Conservation (phyloP, 225 moss, liverwort and hornwort species). For the Marchantia polymorpha region DNA sequence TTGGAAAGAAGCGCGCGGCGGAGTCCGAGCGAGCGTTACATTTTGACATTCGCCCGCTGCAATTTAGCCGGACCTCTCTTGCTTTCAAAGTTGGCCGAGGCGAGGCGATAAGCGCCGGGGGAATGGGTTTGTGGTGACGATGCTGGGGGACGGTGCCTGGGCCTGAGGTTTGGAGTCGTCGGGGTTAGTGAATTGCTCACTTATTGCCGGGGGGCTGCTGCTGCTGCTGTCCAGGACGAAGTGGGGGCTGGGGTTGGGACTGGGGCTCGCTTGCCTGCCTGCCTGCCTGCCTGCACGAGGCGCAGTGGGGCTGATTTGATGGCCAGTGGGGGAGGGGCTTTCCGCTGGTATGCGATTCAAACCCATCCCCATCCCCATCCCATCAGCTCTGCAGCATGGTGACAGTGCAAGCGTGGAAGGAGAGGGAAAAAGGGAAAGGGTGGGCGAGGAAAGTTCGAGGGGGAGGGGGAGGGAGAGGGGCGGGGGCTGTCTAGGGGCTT, state of each 20-base stretch:
- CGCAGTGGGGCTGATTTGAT: background rate
- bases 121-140: background rate
- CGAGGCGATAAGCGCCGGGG: background rate
- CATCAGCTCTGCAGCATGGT: background rate
- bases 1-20: background rate
- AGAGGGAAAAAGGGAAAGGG: background rate
- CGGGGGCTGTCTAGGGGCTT: background rate
- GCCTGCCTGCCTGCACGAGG: too few species aligned
- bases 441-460: too few species aligned
- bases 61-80: background rate
- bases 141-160: too few species aligned
- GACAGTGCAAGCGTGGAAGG: constrained; percentile 3
- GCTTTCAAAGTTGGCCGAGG: background rate
- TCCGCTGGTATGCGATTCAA: background rate
- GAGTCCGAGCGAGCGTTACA: background rate
- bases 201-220: too few species aligned
- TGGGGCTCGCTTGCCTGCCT: too few species aligned
- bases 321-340: background rate
- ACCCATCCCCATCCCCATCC: background rate
- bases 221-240: too few species aligned
- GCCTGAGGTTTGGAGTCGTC: too few species aligned
- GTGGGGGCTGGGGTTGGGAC: too few species aligned
- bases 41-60: background rate
- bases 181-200: too few species aligned
- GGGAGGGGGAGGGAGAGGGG: background rate